Percentiles rank a stretch among this genome's conserved stretches.
These are phyloP conservation scores for Hericium coralloides DNA, from an alignment of 768 basidiomycete genomes.

Conservation along the genomic window DNA sequence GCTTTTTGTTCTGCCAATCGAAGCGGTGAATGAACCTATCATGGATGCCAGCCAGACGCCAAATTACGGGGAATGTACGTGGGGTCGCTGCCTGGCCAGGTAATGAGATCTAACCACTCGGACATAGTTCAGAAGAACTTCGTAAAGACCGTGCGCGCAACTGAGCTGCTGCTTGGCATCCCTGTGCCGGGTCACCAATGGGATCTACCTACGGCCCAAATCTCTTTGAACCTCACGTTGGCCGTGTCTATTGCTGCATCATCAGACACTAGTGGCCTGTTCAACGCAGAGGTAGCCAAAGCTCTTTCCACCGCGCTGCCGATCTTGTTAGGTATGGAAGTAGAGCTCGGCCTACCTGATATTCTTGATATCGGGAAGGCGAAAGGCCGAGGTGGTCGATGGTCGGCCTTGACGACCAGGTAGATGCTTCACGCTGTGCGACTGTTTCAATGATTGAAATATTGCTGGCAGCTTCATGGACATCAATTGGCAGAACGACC, in stretches of 20 bases:
- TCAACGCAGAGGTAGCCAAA: background rate
- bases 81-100: background rate
- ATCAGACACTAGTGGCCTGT: slow-evolving; percentile 2
- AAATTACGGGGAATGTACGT: slow-evolving; percentile 58
- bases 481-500: slow-evolving; percentile 63
- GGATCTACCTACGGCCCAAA: background rate
- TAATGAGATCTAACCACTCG: background rate
- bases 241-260: background rate
- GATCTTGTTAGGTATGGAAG: background rate
- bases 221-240: background rate
- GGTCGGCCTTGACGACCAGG: slow-evolving; percentile 7
- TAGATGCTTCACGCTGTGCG: background rate
- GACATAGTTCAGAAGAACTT: slow-evolving; percentile 1
- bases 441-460: background rate
- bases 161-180: slow-evolving; percentile 8
- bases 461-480: slow-evolving; percentile 61
- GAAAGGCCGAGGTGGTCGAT: background rate
- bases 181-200: background rate
- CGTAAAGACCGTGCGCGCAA: slow-evolving; percentile 1
- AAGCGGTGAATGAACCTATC: slow-evolving; percentile 74
- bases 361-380: background rate
- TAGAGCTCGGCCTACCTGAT: background rate
- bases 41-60: slow-evolving; percentile 64
- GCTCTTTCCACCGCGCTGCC: slow-evolving; percentile 3
- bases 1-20: slow-evolving; percentile 27